phyloP scores from a whole-genome alignment of 2,329 filamentous ascomycete species.

The Cadophora gregata region DNA sequence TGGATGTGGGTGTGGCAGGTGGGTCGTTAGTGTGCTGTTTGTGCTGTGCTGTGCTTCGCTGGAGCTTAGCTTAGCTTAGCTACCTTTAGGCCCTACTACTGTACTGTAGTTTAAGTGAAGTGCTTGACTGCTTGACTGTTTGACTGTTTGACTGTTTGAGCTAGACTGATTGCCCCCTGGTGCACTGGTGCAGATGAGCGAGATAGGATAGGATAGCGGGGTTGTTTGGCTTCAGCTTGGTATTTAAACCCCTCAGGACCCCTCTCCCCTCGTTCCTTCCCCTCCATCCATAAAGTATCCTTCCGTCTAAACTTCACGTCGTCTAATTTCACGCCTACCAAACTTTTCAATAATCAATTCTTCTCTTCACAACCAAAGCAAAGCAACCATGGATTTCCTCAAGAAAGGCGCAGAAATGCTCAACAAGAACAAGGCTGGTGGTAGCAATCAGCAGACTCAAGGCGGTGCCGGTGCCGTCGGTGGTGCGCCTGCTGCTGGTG shows the following conservation, averaged over 20 bases:
- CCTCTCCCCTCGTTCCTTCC: not conserved
- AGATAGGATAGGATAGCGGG: not conserved
- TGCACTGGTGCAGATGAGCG: not conserved
- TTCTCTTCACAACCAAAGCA: not conserved
- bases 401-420: slow-evolving; percentile 37
- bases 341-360: not conserved
- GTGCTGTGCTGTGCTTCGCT: too few relatives aligned
- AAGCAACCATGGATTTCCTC: slow-evolving; percentile 41
- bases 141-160: too few relatives aligned
- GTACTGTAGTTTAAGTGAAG: too few relatives aligned
- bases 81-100: too few relatives aligned
- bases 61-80: too few relatives aligned
- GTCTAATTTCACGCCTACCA: not conserved
- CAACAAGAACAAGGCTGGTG: slow-evolving; percentile 20
- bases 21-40: too few relatives aligned
- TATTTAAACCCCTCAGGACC: slow-evolving; percentile 6
- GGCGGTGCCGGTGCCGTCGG: slow-evolving; percentile 7
- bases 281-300: not conserved
- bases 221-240: not conserved
- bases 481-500: not conserved
- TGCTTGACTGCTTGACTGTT: too few relatives aligned
- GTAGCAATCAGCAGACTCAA: slow-evolving; percentile 11
- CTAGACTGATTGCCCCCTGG: not conserved
- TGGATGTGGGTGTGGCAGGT: too few relatives aligned
- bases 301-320: not conserved